These are phyloP conservation scores for Aspergillus sp. DNA, from an alignment of 2,329 filamentous ascomycete species.

Conservation along the genomic window DNA sequence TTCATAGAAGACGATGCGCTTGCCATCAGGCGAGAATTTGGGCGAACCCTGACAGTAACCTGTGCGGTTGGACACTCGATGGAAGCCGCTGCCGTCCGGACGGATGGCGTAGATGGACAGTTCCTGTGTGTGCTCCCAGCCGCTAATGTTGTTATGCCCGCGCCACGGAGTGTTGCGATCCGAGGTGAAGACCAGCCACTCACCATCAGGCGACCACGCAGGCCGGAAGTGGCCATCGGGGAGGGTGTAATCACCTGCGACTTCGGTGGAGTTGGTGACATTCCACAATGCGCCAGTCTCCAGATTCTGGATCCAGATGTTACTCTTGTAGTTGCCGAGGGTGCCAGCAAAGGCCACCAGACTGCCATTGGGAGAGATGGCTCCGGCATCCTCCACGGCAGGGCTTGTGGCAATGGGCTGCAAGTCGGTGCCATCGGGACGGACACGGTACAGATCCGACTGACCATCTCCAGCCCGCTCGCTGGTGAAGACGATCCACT, in stretches of 20 bases:
- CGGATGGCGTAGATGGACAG: constrained; percentile 45
- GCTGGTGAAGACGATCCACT: background rate
- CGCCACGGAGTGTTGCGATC: constrained; percentile 47
- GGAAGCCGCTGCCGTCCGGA: constrained; percentile 41
- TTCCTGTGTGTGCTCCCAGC: constrained; percentile 48
- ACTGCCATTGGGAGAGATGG: constrained; percentile 43
- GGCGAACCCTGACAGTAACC: constrained; percentile 44
- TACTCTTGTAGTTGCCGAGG: constrained; percentile 35
- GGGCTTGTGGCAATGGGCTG: constrained; percentile 37
- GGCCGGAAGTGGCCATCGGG: constrained; percentile 45
- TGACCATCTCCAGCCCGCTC: background rate
- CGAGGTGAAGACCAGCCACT: constrained; percentile 47
- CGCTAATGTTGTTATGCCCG: constrained; percentile 42
- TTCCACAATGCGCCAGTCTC: constrained; percentile 36
- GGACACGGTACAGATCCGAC: constrained; percentile 26
- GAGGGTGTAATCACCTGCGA: constrained; percentile 18
- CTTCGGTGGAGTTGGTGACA: constrained; percentile 38
- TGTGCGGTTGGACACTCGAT: constrained; percentile 33
- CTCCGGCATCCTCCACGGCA: constrained; percentile 42
- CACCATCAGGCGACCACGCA: constrained; percentile 45
- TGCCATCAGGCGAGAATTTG: constrained; percentile 41
- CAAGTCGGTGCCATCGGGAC: constrained; percentile 39
- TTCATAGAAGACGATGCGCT: constrained; percentile 44
- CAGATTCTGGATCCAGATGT: constrained; percentile 46
- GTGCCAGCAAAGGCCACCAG: constrained; percentile 46